Percentiles rank a stretch among this genome's conserved stretches.
Evolutionary conservation across 768 basidiomycete genomes (phyloP).

Genomic region (Butyriboletus loyo): DNA sequence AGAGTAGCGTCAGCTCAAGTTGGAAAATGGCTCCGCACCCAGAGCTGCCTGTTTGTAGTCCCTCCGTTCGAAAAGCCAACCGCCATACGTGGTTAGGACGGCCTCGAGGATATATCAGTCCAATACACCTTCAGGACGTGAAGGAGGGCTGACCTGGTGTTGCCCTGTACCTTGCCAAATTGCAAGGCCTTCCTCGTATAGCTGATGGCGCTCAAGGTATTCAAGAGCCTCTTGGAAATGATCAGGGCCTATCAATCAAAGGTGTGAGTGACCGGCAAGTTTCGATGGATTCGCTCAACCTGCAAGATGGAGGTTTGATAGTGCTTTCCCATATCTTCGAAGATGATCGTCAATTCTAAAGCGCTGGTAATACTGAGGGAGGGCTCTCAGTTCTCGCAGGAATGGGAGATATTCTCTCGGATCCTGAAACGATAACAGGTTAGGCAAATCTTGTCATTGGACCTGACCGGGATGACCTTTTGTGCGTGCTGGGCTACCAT

Average conservation of each 20-base stretch:
- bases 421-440: slow-evolving; percentile 55
- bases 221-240: slow-evolving; percentile 76
- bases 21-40: slow-evolving; percentile 42
- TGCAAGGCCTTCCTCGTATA: slow-evolving; percentile 70
- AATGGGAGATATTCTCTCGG: slow-evolving; percentile 98
- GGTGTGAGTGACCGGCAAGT: slow-evolving; percentile 2
- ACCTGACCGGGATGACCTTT: slow-evolving; percentile 58
- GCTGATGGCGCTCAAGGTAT: slow-evolving; percentile 75
- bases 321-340: slow-evolving; percentile 67
- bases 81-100: slow-evolving; percentile 74
- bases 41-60: slow-evolving; percentile 83
- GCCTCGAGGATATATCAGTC: slow-evolving; percentile 40
- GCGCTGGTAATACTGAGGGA: slow-evolving; percentile 74
- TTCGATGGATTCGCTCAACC: slow-evolving; percentile 41
- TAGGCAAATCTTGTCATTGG: not conserved
- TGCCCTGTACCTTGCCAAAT: slow-evolving; percentile 70
- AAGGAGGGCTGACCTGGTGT: slow-evolving; percentile 48
- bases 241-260: slow-evolving; percentile 47
- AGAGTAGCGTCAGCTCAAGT: not conserved
- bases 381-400: slow-evolving; percentile 78
- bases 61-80: slow-evolving; percentile 81
- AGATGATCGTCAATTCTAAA: slow-evolving; percentile 94
- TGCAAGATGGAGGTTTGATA: slow-evolving; percentile 69
- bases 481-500: slow-evolving; percentile 97
- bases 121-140: not conserved